These are phyloP conservation scores for Alternaria ethzedia DNA, from an alignment of 2,329 filamentous ascomycete genomes.

Conservation along the genomic window DNA sequence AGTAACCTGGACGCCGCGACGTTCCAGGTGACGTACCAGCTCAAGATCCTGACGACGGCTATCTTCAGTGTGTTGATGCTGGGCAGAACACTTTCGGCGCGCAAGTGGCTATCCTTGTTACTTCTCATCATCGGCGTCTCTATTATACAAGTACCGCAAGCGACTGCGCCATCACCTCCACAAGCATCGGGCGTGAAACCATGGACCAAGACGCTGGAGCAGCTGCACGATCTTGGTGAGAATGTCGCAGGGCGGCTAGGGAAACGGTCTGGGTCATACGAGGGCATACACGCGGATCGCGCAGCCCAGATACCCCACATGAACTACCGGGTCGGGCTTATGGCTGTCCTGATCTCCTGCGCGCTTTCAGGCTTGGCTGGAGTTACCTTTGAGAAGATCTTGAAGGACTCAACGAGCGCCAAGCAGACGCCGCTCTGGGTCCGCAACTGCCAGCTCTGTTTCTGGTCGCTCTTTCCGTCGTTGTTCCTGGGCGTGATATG, in stretches of 20 bases:
- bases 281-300: constrained; percentile 77
- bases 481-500: constrained; percentile 85
- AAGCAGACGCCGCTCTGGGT: constrained; percentile 85
- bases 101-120: constrained; percentile 81
- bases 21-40: constrained; percentile 91
- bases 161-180: constrained; percentile 57
- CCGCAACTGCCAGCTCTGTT: constrained; percentile 90
- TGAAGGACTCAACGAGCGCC: constrained; percentile 77
- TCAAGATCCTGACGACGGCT: constrained; percentile 92
- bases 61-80: constrained; percentile 84
- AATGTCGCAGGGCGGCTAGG: constrained; percentile 57
- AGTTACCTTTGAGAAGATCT: constrained; percentile 87
- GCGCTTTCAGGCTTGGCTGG: constrained; percentile 83
- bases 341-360: constrained; percentile 79
- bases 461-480: constrained; percentile 91
- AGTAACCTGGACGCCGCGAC: constrained; percentile 91
- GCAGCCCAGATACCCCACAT: constrained; percentile 62
- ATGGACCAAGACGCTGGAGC: constrained; percentile 81
- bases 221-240: constrained; percentile 71
- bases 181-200: constrained; percentile 69
- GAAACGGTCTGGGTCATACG: constrained; percentile 80
- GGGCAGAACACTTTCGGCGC: constrained; percentile 70
- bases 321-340: constrained; percentile 79
- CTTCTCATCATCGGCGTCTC: constrained; percentile 82
- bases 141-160: constrained; percentile 79